These are phyloP conservation scores for Scheffersomyces titani DNA, from an alignment of 1,139 yeast species.

Conservation along the genomic window DNA sequence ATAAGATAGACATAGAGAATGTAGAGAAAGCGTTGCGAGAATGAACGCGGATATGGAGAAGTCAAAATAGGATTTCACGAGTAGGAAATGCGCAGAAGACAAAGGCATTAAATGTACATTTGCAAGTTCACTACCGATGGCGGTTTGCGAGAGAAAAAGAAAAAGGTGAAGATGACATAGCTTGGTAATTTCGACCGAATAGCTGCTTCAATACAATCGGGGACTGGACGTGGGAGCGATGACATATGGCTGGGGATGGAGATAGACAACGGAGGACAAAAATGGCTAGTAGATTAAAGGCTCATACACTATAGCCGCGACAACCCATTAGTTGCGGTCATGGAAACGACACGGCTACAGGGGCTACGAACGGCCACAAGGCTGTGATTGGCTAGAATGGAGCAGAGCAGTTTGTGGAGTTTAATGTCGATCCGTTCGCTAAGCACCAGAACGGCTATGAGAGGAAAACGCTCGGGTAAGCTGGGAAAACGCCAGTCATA, in stretches of 20 bases:
- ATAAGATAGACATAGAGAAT: too few relatives aligned
- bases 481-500: neutral
- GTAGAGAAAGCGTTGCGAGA: neutral
- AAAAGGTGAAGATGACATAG: neutral
- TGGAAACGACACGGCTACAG: neutral
- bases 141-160: neutral
- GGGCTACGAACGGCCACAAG: neutral
- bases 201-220: neutral
- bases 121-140: neutral
- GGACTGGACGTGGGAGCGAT: neutral
- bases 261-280: neutral
- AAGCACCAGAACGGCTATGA: neutral
- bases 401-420: neutral
- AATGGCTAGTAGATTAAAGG: neutral
- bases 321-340: neutral
- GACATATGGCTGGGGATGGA: neutral
- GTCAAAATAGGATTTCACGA: too few relatives aligned
- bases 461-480: neutral
- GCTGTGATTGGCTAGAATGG: neutral
- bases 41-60: too few relatives aligned
- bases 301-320: neutral
- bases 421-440: neutral
- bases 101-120: neutral
- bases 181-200: neutral
- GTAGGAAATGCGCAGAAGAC: too few relatives aligned